A percentile compares a stretch with the other conserved stretches of the same genome.
phyloP scores from a whole-genome alignment of 768 basidiomycete genomes.

The Gelatoporia subvermispora region DNA sequence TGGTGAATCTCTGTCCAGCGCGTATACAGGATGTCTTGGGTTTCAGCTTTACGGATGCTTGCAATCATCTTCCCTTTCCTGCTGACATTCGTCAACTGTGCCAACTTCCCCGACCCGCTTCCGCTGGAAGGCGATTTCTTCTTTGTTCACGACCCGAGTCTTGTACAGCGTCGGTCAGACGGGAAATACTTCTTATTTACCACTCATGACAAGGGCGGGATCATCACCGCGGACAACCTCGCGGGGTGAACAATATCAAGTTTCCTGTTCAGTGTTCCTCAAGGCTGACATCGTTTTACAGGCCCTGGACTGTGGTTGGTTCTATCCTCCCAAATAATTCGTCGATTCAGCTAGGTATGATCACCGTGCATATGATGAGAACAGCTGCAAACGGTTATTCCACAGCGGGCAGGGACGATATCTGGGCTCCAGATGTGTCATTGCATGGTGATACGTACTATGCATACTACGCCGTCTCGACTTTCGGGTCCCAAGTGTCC shows the following conservation, averaged over 20 bases:
- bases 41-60: no score
- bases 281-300: background rate
- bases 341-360: constrained; percentile 10
- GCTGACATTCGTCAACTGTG: background rate
- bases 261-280: background rate
- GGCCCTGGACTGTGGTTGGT: constrained; percentile 17
- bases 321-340: constrained; percentile 14
- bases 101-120: constrained; percentile 9
- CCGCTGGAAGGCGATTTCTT: constrained; percentile 4
- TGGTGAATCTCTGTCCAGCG: no score
- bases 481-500: constrained; percentile 20
- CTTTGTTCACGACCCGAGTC: constrained; percentile 12
- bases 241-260: constrained; percentile 8
- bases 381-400: no score
- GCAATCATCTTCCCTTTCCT: no score
- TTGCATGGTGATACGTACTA: constrained; percentile 17
- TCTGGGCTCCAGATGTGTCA: constrained; percentile 23
- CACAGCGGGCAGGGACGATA: constrained; percentile 12
- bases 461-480: constrained; percentile 20
- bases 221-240: constrained; percentile 12
- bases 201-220: constrained; percentile 10
- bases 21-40: no score
- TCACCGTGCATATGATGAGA: no score
- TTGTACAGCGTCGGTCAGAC: constrained; percentile 9
- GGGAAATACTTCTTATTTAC: constrained; percentile 18